Evolutionary conservation across 148 eudicot genomes (phyloP).

Genomic region (Nepenthes gracilis): DNA sequence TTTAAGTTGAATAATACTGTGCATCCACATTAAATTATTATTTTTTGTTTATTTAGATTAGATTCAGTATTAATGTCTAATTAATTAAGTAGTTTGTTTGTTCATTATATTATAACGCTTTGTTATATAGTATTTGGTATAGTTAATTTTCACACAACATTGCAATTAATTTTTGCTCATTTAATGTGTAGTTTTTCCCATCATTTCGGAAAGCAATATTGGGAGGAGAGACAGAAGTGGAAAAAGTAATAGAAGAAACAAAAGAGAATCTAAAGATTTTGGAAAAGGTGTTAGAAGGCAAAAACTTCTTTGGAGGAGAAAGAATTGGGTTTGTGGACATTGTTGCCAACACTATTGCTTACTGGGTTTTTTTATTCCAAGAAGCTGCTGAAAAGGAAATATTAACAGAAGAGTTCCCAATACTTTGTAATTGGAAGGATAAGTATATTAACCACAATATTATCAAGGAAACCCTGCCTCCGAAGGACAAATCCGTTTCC

Average conservation of each 20-base stretch:
- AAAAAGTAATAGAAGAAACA: constrained; percentile 15
- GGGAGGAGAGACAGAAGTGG: constrained; percentile 16
- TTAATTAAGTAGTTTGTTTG: no score
- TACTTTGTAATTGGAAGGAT: constrained; percentile 6
- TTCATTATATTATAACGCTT: no score
- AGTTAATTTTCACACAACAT: no score
- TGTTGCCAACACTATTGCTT: constrained; percentile 13
- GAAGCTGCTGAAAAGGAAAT: constrained; percentile 4
- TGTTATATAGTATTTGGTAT: no score
- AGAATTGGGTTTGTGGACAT: constrained; percentile 19
- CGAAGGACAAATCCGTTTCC: no score
- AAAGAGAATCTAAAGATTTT: constrained; percentile 10
- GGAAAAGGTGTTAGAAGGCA: constrained; percentile 18
- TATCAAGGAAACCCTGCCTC: constrained; percentile 13
- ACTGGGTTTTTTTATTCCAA: constrained; percentile 7
- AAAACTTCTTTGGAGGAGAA: constrained; percentile 31
- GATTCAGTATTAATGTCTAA: no score
- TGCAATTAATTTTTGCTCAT: no score
- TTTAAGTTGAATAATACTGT: no score
- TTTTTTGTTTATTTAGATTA: no score
- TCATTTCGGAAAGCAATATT: constrained; percentile 14
- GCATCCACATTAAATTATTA: no score
- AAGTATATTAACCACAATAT: constrained; percentile 1
- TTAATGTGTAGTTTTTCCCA: constrained; percentile 10
- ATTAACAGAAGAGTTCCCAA: constrained; percentile 7